Conservation (phyloP, 1,139 yeast genomes). For the Magnusiomyces sp. region DNA sequence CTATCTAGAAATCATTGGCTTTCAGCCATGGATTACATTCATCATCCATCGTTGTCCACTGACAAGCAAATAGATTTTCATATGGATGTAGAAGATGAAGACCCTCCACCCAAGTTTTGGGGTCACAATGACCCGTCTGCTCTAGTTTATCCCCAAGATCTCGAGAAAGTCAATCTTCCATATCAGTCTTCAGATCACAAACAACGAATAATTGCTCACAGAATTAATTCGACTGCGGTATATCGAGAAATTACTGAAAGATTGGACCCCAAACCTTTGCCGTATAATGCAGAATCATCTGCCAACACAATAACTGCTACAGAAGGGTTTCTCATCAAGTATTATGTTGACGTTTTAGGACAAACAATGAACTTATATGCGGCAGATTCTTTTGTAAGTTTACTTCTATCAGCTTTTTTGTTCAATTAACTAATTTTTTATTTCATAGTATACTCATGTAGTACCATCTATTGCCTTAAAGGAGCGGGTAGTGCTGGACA, state of each 20-base stretch:
- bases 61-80: no score
- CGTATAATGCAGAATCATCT: not conserved
- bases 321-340: slow-evolving; percentile 11
- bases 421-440: not conserved
- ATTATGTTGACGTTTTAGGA: slow-evolving; percentile 10
- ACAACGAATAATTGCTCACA: not conserved
- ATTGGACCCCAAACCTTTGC: not conserved
- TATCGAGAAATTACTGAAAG: not conserved
- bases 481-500: slow-evolving; percentile 9
- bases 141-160: no score
- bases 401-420: not conserved
- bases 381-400: not conserved
- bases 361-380: slow-evolving; percentile 13
- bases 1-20: not conserved
- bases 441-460: slow-evolving; percentile 9
- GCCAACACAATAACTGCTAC: not conserved
- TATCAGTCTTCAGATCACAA: no score
- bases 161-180: no score
- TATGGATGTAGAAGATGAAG: no score
- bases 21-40: not conserved
- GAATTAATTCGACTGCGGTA: not conserved
- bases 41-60: no score
- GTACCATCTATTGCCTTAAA: slow-evolving; percentile 11
- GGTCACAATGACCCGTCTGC: no score
- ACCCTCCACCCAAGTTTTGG: no score